Evolutionary conservation across 192 early-diverging fungal genomes (phyloP), one percentile per base, ranked within the genome.

Genomic region (Dissophora ornata): DNA sequence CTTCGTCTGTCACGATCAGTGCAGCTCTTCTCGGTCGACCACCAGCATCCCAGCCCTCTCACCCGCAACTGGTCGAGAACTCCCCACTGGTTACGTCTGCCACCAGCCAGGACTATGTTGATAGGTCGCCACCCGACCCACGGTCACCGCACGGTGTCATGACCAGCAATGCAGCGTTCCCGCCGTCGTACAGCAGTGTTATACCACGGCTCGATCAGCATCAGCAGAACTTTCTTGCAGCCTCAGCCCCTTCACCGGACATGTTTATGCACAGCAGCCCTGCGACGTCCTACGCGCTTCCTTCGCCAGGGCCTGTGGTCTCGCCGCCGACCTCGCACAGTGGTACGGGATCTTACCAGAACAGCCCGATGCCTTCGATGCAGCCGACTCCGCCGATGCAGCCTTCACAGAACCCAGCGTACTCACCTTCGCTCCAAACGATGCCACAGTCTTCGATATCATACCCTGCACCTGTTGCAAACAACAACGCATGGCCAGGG

Each of bases 141-240:
- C 60, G 60, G n/a, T 36, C 60, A n/a, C 60, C 60, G 2, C 60
- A 62, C 10, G n/a, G 26, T 33, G 7, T 21, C 16, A 2, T 15
- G 4, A 2, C 4, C 32, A 21, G n/a, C 32, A 67, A 24, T 33
- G 16, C 12, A 2, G 36, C 25, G 0, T 15, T 38, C 28, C 64
- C 64, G 11, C 64, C 54, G 15, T 33, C 53, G 8, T 67, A 67
- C 16, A 56, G n/a, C 42, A 55, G 52, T 29, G n/a, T 52, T 24
- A 26, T 41, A 21, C 50, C 34, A 0, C 13, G 38, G 21, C 41
- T 47, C 47, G 4, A 2, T 22, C 16, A 3, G 28, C 45, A 2
- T 9, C 52, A 2, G 9, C 52, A 46, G 22, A 38, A 24, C 26
- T 26, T 34, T 44, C 42, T 33, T 36, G 12, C 24, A 40, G 19